Percentiles rank a stretch among this genome's conserved stretches.
phyloP scores from a whole-genome alignment of 208 protist genomes.

The Acanthamoeba healyi region DNA sequence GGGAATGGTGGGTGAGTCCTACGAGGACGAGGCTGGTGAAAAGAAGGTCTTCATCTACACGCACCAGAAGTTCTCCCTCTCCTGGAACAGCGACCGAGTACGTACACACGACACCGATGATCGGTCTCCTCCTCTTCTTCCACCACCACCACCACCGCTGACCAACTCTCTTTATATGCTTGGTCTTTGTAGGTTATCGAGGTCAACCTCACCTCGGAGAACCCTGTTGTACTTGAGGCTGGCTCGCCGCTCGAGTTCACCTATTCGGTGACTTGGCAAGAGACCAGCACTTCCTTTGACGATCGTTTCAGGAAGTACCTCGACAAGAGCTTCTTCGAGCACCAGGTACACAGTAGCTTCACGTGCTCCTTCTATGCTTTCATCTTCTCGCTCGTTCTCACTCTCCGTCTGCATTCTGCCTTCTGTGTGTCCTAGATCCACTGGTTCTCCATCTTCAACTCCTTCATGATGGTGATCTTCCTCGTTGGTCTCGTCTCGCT shows the following conservation, averaged over 20 bases:
- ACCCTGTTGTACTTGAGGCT: constrained; percentile 75
- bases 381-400: neutral
- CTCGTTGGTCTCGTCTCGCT: constrained; percentile 93
- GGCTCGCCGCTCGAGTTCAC: constrained; percentile 90
- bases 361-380: constrained; percentile 16
- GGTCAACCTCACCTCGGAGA: constrained; percentile 91
- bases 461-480: constrained; percentile 94
- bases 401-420: neutral
- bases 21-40: constrained; percentile 21
- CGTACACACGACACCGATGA: neutral
- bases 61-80: constrained; percentile 92
- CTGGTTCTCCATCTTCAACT: constrained; percentile 96
- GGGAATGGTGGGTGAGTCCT: constrained; percentile 88
- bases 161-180: no score
- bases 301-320: constrained; percentile 94
- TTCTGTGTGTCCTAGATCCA: constrained; percentile 87
- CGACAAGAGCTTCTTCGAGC: constrained; percentile 93
- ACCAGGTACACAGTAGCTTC: no score
- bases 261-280: constrained; percentile 91
- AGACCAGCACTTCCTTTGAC: constrained; percentile 90
- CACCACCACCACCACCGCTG: neutral
- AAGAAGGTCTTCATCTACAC: constrained; percentile 90
- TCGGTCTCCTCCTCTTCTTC: neutral
- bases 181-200: constrained; percentile 89
- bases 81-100: constrained; percentile 89